Percentiles rank a stretch among this genome's conserved stretches.
Evolutionary conservation across 192 early-diverging fungal genomes (phyloP).

Genomic region (Phycomyces nitens): DNA sequence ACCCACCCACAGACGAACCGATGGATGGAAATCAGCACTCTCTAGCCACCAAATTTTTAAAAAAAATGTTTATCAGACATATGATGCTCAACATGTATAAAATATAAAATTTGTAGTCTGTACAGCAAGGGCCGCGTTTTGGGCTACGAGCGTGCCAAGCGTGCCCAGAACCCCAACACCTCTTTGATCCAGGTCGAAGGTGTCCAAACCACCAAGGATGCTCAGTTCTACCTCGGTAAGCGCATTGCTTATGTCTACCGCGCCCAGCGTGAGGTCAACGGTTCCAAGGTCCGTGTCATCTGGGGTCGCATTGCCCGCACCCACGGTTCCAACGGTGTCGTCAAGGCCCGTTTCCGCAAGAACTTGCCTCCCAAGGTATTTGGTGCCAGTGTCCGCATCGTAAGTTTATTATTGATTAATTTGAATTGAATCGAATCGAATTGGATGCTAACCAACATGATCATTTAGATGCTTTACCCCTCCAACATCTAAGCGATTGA

Average conservation of each 20-base stretch:
- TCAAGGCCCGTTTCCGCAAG: slow-evolving; percentile 91
- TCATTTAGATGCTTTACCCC: slow-evolving; percentile 96
- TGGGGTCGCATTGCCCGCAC: slow-evolving; percentile 93
- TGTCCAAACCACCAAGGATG: slow-evolving; percentile 81
- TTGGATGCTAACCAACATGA: no score
- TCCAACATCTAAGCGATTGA: slow-evolving; percentile 46
- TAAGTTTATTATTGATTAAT: slow-evolving; percentile 45
- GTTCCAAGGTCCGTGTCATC: slow-evolving; percentile 90
- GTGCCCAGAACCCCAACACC: slow-evolving; percentile 84
- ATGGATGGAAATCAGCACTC: not conserved
- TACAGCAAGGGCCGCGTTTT: slow-evolving; percentile 96
- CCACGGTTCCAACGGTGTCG: slow-evolving; percentile 92
- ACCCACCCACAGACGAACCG: not conserved
- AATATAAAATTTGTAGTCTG: slow-evolving; percentile 59
- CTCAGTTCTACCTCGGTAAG: slow-evolving; percentile 97
- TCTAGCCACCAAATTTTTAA: not conserved
- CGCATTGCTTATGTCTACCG: slow-evolving; percentile 92
- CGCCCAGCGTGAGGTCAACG: slow-evolving; percentile 90
- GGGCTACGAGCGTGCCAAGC: slow-evolving; percentile 90
- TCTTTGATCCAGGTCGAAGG: slow-evolving; percentile 91
- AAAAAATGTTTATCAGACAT: no score
- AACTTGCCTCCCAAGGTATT: slow-evolving; percentile 94
- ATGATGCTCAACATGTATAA: not conserved
- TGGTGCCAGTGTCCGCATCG: slow-evolving; percentile 86
- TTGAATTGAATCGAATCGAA: slow-evolving; percentile 3